Conservation (phyloP, 495 filamentous ascomycete species). For the Annulohypoxylon stygium region DNA sequence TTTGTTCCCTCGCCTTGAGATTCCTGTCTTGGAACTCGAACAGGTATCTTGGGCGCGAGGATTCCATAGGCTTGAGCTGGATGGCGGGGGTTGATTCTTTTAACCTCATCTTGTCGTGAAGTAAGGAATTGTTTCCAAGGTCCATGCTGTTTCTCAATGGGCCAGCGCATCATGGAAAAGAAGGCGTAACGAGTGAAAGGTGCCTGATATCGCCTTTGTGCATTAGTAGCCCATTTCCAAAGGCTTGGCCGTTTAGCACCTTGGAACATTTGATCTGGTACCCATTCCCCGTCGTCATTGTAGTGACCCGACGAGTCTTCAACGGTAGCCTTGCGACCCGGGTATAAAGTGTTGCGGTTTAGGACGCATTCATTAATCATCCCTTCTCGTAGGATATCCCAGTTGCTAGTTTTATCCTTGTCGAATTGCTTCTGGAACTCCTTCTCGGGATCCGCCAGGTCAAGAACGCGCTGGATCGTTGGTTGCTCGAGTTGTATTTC, state of each 20-base stretch:
- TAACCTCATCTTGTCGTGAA: conserved; percentile 37
- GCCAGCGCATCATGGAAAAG: conserved; percentile 51
- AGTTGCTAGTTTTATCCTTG: neutral
- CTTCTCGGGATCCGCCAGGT: conserved; percentile 33
- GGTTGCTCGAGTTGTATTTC: conserved; percentile 40
- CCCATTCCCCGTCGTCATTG: neutral
- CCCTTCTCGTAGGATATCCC: conserved; percentile 44
- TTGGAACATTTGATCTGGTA: conserved; percentile 24
- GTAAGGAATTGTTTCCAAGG: conserved; percentile 26
- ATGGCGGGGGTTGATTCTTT: conserved; percentile 32
- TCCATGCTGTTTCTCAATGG: conserved; percentile 28
- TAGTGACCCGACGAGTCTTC: conserved; percentile 42
- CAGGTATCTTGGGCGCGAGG: conserved; percentile 39
- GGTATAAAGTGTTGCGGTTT: conserved; percentile 50
- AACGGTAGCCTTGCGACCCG: conserved; percentile 30
- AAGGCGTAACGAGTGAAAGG: conserved; percentile 38
- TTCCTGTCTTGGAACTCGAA: neutral
- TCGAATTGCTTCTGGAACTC: neutral
- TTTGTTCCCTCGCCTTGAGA: conserved; percentile 14
- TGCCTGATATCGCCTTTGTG: conserved; percentile 48
- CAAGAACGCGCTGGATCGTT: conserved; percentile 31
- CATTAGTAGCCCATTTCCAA: conserved; percentile 50
- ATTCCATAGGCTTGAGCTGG: conserved; percentile 40
- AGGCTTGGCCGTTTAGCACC: conserved; percentile 45
- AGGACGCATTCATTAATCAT: conserved; percentile 50